Evolutionary conservation across 768 basidiomycete genomes (phyloP), one percentile per base, ranked within the genome.

Genomic region (Rhizopogon sp.): DNA sequence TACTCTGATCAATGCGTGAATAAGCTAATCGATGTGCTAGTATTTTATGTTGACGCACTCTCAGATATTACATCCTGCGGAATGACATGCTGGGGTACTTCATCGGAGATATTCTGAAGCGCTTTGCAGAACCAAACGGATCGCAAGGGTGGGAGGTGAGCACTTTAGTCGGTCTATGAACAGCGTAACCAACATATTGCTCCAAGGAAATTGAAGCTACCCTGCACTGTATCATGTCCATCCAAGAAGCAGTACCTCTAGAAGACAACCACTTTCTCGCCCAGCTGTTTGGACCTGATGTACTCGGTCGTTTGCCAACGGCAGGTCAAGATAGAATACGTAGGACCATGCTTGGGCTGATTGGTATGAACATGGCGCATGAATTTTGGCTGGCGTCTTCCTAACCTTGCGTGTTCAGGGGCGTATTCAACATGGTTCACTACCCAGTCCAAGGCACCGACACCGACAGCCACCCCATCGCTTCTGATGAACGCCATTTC

Each of bases 181-280:
- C 25, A 11, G 14, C 41, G 13, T 1, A 55, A n/a, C 11, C 1
- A 13, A 28, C 29, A 50, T 20, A 4, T 16, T 7, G 10, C 29
- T 41, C 51, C 58, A 96, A 96, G 91, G 86, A 90, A 56, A 79
- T 93, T 39, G 95, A 98, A 70, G 89, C 89, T 2, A 86, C 86
- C 0, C 68, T 98, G 6, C 90, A 95, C 64, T 94, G 90, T 63
- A 77, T 96, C 39, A 85, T 86, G 74, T 87, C 87, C 6, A 78
- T 93, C 8, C 90, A 95, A 62, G 95, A 98, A 75, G 92, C 93
- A 1, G 77, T 95, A 28, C 85, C 84, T 3, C 60, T 83, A 1
- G 79, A 81, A 39, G 75, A 79, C 52, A 79, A 79, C 50, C 64
- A 72, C 0, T 78, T 84, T 46, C 74, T 93, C 3, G 67, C 73